Evolutionary conservation across 2,329 filamentous ascomycete species (phyloP), one percentile per base, ranked within the genome.

Genomic region (Corynespora cassiicola): DNA sequence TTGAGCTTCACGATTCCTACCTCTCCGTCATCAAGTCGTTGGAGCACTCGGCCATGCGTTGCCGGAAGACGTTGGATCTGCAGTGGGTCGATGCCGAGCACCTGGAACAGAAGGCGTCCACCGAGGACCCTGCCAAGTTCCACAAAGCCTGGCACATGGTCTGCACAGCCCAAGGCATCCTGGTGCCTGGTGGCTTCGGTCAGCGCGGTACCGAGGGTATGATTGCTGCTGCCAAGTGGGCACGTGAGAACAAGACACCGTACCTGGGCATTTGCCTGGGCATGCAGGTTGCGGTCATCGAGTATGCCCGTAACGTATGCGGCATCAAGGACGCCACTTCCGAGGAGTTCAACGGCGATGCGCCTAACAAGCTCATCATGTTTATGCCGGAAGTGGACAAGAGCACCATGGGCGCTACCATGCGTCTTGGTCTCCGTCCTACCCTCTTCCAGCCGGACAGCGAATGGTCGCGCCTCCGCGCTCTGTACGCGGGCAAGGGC

Each of bases 201-300:
- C 72, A 77, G 23, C 79, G 94, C 54, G 92, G 90, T 41, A 90
- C 84, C 0, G 86, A 92, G 63, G 94, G 94, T 47, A 97, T 97
- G 90, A 86, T 97, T 58, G 76, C 82, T 38, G 88, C 87, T 3
- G 86, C 87, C n/a, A 86, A 85, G 50, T 96, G 88, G 85, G 91
- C 92, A 2, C 85, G 94, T 39, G 86, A 87, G 52, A 85, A 90
- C 56, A 85, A 86, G 47, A 81, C 81, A 3, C 90, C 90, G 2
- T 96, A 87, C 71, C 78, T 97, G 1, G 94, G 94, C 42, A 87
- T 97, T 48, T 96, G 92, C 65, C 76, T 96, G 15, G 90, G 90
- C 40, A 90, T 96, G 85, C 94, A 97, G 68, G 80, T 96, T 30
- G 90, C 92, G 14, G 90, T 96, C 30, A 87, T 96, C 53, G 91